Evolutionary conservation across 2,329 filamentous ascomycete species (phyloP).

Genomic region (Daldinia sp.): DNA sequence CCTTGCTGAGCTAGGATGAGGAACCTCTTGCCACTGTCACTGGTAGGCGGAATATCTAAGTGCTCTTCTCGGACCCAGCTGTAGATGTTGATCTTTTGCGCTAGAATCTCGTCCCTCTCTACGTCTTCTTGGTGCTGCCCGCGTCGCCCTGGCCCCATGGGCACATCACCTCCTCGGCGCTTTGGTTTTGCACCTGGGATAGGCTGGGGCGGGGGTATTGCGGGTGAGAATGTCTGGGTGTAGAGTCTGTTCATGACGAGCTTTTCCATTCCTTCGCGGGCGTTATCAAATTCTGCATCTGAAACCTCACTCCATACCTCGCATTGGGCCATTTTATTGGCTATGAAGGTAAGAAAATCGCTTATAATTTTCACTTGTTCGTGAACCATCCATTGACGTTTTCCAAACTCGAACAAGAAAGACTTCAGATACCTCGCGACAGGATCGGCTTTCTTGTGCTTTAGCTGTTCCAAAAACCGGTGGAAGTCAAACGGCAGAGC

Average conservation of each 20-base stretch:
- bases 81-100: constrained; percentile 97
- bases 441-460: constrained; percentile 97
- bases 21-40: constrained; percentile 88
- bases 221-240: constrained; percentile 94
- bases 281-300: constrained; percentile 98
- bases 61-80: constrained; percentile 94
- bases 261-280: constrained; percentile 98
- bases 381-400: constrained; percentile 99
- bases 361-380: constrained; percentile 99
- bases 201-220: constrained; percentile 84
- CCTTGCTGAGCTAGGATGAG: constrained; percentile 89
- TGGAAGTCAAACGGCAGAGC: constrained; percentile 96
- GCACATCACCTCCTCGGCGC: constrained; percentile 74
- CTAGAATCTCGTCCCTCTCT: constrained; percentile 93
- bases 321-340: constrained; percentile 97
- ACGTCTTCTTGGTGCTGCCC: constrained; percentile 99
- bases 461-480: constrained; percentile 92
- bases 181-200: constrained; percentile 76
- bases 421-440: constrained; percentile 96
- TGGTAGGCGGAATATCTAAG: constrained; percentile 88
- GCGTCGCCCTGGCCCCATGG: constrained; percentile 82
- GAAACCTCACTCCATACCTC: constrained; percentile 97
- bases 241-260: constrained; percentile 98
- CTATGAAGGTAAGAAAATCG: constrained; percentile 96
- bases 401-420: constrained; percentile 93